Evolutionary conservation across 192 early-diverging fungal species (phyloP), one percentile per base, ranked within the genome.

Genomic region (Rhizoclosmatium globosum): DNA sequence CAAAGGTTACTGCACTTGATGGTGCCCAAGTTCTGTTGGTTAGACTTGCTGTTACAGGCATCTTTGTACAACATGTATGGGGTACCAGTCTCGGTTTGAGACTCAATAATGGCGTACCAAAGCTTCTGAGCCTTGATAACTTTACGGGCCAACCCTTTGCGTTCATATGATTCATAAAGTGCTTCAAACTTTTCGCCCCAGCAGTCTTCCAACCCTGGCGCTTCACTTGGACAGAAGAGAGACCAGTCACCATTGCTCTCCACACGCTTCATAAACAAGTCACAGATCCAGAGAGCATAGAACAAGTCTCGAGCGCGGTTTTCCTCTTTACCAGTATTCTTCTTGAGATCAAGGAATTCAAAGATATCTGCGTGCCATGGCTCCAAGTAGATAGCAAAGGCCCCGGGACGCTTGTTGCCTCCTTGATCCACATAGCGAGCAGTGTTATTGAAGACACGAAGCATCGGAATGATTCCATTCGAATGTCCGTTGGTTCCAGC

Each of bases 41-140:
- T 99, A 19, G 95, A 96, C 88, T 99, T 99, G 85, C 94, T 88
- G 87, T 99, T 99, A 89, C 98, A 99, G 41, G 98, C 95, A 87
- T 99, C 98, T 88, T 99, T 98, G 92, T 99, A 99, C 45, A 99
- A 91, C 94, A 99, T 98, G 79, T 94, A 99, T 3, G 98, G 98
- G 7, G 92, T 97, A 44, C 98, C 98, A 4, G 98, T 99, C 87
- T 99, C 98, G 39, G 94, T 95, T 85, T 99, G 98, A 17, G 96
- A 86, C 69, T 99, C 98, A 45, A 99, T 80, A 65, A 99, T 96
- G 0, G 96, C 95, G 77, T 92, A 94, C 98, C 98, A 99, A 21
- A 99, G 88, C 88, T 97, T 98, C 81, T 99, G 96, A 44, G 98
- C 98, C 82, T 96, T 95, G 82, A 99, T 87, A n/a, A 92, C 92